Conservation (phyloP, 306 rosid species). For the Echinosophora koreensis region DNA sequence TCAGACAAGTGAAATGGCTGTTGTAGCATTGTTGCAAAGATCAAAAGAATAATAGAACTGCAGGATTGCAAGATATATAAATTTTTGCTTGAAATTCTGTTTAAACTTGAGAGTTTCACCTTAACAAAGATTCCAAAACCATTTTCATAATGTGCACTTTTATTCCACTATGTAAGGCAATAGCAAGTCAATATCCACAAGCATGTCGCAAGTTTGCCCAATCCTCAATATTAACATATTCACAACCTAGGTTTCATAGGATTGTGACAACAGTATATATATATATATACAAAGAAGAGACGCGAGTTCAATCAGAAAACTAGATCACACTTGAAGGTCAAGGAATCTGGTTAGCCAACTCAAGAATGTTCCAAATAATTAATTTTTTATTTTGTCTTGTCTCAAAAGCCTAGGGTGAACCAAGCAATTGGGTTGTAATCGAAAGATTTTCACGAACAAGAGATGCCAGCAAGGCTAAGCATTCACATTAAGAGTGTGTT, state of each 20-base stretch:
- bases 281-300: no score
- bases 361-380: slow-evolving; percentile 20
- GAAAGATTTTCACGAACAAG: background rate
- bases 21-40: slow-evolving; percentile 5
- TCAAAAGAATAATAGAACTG: background rate
- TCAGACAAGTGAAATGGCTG: slow-evolving; percentile 1
- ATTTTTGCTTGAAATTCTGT: slow-evolving; percentile 27
- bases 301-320: background rate
- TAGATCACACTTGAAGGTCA: background rate
- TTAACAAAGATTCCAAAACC: slow-evolving; percentile 2
- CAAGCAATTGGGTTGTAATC: background rate
- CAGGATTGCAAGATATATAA: slow-evolving; percentile 4
- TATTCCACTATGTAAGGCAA: background rate
- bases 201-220: slow-evolving; percentile 13
- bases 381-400: background rate
- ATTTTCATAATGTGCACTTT: slow-evolving; percentile 15
- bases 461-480: slow-evolving; percentile 4
- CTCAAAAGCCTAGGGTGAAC: slow-evolving; percentile 29
- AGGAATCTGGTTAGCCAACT: slow-evolving; percentile 6
- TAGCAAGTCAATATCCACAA: slow-evolving; percentile 2
- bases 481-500: background rate
- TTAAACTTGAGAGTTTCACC: background rate
- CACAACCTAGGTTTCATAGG: slow-evolving; percentile 7
- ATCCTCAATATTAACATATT: background rate
- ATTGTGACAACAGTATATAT: background rate